Evolutionary conservation across 2,329 filamentous ascomycete genomes (phyloP).

Genomic region (Phyllosticta capitalensis): DNA sequence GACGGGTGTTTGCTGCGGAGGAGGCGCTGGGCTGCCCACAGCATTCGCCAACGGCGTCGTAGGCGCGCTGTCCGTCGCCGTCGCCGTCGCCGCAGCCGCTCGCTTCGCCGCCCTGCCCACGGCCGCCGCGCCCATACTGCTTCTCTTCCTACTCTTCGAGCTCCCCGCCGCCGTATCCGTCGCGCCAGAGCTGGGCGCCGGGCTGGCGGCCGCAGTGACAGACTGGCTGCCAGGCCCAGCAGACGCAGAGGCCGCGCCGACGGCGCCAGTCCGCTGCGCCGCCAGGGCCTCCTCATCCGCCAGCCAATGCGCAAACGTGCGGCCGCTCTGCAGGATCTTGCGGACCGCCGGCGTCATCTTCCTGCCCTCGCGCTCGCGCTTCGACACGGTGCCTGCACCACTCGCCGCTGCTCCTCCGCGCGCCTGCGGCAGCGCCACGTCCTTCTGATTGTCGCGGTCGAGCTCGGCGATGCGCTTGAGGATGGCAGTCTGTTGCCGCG

Average conservation of each 20-base stretch:
- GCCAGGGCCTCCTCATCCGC: conserved; percentile 63
- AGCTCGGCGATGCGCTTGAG: conserved; percentile 74
- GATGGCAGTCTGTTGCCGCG: conserved; percentile 74
- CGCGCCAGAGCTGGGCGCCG: conserved; percentile 6
- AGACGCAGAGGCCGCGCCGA: conserved; percentile 1
- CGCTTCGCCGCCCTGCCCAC: conserved; percentile 12
- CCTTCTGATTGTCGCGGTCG: conserved; percentile 47
- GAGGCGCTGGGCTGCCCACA: conserved; percentile 14
- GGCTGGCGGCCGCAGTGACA: conserved; percentile 12
- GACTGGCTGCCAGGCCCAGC: background rate
- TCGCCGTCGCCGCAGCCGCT: background rate
- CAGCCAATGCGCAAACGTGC: conserved; percentile 75
- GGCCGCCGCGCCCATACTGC: conserved; percentile 4
- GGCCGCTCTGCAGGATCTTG: conserved; percentile 69
- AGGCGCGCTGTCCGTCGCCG: background rate
- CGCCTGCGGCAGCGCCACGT: conserved; percentile 53
- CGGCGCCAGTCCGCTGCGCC: conserved; percentile 13
- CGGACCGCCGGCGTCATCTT: conserved; percentile 58
- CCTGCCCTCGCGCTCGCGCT: conserved; percentile 29
- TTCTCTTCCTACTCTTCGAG: conserved; percentile 4
- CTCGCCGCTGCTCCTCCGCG: conserved; percentile 31
- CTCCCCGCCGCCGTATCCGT: background rate
- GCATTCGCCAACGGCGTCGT: conserved; percentile 13
- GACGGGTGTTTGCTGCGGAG: background rate
- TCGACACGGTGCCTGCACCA: background rate